Percentiles rank a stretch among this genome's conserved stretches.
Evolutionary conservation across 1,284 basidiomycete species (phyloP).

Genomic region (Malassezia equina): DNA sequence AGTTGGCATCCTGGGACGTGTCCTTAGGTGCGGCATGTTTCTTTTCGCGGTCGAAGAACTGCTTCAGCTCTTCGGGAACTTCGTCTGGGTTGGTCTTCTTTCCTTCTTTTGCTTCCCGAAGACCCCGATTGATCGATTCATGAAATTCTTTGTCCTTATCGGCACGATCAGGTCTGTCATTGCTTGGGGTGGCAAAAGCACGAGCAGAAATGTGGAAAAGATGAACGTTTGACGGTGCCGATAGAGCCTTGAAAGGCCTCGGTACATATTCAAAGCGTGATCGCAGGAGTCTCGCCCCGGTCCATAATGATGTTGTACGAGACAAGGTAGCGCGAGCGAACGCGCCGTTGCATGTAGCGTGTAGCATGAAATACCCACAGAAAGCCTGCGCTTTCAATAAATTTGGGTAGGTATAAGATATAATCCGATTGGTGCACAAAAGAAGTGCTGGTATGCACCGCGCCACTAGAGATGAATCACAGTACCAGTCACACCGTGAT

Average conservation of each 20-base stretch:
- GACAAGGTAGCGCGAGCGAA: neutral
- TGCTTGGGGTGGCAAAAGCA: constrained; percentile 3
- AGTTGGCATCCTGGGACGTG: constrained; percentile 17
- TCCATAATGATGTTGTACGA: neutral
- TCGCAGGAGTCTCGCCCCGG: neutral
- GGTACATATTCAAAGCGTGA: neutral
- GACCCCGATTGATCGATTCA: constrained; percentile 30
- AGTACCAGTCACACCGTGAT: neutral
- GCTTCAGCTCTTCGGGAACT: constrained; percentile 34
- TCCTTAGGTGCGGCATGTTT: constrained; percentile 11
- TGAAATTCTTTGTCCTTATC: constrained; percentile 21
- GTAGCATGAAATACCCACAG: neutral
- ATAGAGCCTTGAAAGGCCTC: neutral
- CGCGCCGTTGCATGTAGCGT: neutral
- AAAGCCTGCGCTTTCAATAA: neutral
- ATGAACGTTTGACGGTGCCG: neutral
- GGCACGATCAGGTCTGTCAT: constrained; percentile 2
- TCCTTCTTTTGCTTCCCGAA: constrained; percentile 32
- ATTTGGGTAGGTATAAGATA: neutral
- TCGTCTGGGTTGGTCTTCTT: constrained; percentile 17
- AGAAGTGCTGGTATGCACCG: neutral
- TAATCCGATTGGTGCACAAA: neutral
- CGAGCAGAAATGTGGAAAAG: neutral
- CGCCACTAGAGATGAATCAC: neutral
- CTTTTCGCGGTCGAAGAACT: constrained; percentile 26